Conservation (phyloP, 345 rosid species). For the Gossypioides kirkii region DNA sequence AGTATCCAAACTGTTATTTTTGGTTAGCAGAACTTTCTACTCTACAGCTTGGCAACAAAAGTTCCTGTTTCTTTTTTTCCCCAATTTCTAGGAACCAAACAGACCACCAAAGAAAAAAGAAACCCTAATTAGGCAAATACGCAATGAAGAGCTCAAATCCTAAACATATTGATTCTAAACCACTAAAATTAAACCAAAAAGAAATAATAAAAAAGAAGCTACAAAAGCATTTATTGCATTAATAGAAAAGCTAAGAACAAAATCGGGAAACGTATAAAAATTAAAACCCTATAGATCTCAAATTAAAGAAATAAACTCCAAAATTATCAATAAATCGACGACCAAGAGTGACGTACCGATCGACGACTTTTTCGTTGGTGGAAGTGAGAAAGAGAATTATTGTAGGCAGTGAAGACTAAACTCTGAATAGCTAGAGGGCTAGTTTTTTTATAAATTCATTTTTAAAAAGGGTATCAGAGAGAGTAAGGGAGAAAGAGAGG, state of each 20-base stretch:
- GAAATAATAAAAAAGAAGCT: not conserved
- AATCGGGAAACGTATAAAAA: not conserved
- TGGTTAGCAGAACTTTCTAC: not conserved
- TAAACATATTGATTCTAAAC: slow-evolving; percentile 21
- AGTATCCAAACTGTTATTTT: not conserved
- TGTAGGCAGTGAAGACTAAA: not conserved
- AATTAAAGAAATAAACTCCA: not conserved
- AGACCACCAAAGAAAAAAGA: not conserved
- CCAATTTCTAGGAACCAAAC: not conserved
- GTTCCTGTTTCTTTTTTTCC: not conserved
- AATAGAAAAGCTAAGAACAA: not conserved
- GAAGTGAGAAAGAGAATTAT: not conserved
- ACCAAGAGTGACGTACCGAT: slow-evolving; percentile 4
- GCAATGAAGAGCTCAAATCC: slow-evolving; percentile 2
- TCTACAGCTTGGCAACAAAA: not conserved
- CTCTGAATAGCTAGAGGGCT: not conserved
- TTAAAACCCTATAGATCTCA: slow-evolving; percentile 23
- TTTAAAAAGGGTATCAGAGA: too few species aligned
- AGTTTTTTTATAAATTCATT: not conserved
- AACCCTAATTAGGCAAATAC: slow-evolving; percentile 1
- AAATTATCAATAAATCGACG: not conserved
- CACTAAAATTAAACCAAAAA: not conserved
- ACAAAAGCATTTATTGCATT: not conserved
- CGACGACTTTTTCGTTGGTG: not conserved
- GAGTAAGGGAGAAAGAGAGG: too few species aligned